Evolutionary conservation across 179 eudicot species (phyloP), one percentile per base, ranked within the genome.

Genomic region (Beta macrorhiza): DNA sequence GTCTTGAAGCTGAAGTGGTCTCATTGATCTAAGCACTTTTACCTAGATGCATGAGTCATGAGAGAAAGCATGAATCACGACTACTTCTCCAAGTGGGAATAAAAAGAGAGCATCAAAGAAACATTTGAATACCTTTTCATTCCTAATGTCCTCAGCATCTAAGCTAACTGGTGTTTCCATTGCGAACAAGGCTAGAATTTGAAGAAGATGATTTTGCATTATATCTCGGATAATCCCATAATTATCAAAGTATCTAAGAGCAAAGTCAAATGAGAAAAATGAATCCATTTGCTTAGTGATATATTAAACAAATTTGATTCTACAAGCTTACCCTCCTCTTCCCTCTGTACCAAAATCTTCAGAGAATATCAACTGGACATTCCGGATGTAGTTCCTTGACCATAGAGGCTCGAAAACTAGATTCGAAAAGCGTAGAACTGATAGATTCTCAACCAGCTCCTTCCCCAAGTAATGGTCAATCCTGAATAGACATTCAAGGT

Each of bases 161-260:
- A 94, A 86, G 88, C 93, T 93, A 78, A 94, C 93, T 16, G 97
- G 98, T 42, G 98, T 90, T 84, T 94, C 98, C 98, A 94, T 94
- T 4, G 98, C 98, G 82, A 94, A 91, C 75, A 94, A 86, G 19
- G 98, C 88, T 70, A 94, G 90, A 25, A 90, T 94, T 87, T 94
- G 97, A 80, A 94, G 85, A 25, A 94, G 91, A 83, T 94, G 98
- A 74, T 91, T 94, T 85, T 94, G 98, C 92, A 94, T 91, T 71
- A 94, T 91, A 82, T 94, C 98, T 57, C 98, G 90, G 82, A 94
- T 91, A 53, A 94, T 94, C 80, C 98, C 98, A 55, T 94, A 93
- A 75, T 85, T 83, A 85, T 94, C 93, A 68, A 91, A 91, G 88
- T 94, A 94, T 69, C 97, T 94, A 67, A 47, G 32, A 80, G 72